A percentile compares a stretch with the other conserved stretches of the same genome.
Conservation (phyloP, 2,329 filamentous ascomycete species). For the Emergomyces africanus region DNA sequence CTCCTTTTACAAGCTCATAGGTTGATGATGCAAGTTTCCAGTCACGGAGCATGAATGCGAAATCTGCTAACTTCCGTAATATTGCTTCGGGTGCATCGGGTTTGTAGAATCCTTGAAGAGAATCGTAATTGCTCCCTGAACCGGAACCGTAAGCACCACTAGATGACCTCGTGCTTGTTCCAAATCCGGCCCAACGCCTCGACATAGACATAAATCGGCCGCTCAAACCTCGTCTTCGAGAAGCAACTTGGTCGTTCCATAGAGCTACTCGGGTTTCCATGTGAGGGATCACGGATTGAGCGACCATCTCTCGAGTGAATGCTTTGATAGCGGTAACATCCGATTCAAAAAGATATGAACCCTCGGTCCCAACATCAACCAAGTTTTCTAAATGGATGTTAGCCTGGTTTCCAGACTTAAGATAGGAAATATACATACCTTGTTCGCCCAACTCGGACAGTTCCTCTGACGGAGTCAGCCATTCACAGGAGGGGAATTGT, state of each 20-base stretch:
- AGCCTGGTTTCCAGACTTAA: slow-evolving; percentile 3
- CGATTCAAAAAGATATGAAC: slow-evolving; percentile 69
- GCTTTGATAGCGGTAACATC: slow-evolving; percentile 78
- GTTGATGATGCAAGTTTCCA: slow-evolving; percentile 87
- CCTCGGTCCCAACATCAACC: slow-evolving; percentile 10
- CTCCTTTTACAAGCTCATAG: slow-evolving; percentile 76
- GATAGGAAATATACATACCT: slow-evolving; percentile 26
- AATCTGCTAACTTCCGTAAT: slow-evolving; percentile 88
- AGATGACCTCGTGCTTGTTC: slow-evolving; percentile 50
- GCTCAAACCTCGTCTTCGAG: slow-evolving; percentile 71
- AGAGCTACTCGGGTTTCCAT: slow-evolving; percentile 87
- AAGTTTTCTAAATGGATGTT: slow-evolving; percentile 5
- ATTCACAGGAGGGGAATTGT: slow-evolving; percentile 67
- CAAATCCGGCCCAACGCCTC: slow-evolving; percentile 78
- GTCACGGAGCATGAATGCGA: slow-evolving; percentile 91
- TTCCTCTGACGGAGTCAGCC: slow-evolving; percentile 81
- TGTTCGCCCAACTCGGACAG: slow-evolving; percentile 57
- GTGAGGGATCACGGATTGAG: slow-evolving; percentile 83
- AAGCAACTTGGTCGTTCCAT: slow-evolving; percentile 97
- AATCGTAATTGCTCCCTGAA: slow-evolving; percentile 57
- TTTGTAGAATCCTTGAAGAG: slow-evolving; percentile 63
- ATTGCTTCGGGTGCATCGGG: slow-evolving; percentile 77
- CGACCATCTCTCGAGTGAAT: slow-evolving; percentile 89
- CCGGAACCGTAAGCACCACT: slow-evolving; percentile 36
- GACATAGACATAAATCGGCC: slow-evolving; percentile 93